Base-by-base conservation (phyloP, 495 filamentous ascomycete genomes). In the Hypoxylon fragiforme region DNA sequence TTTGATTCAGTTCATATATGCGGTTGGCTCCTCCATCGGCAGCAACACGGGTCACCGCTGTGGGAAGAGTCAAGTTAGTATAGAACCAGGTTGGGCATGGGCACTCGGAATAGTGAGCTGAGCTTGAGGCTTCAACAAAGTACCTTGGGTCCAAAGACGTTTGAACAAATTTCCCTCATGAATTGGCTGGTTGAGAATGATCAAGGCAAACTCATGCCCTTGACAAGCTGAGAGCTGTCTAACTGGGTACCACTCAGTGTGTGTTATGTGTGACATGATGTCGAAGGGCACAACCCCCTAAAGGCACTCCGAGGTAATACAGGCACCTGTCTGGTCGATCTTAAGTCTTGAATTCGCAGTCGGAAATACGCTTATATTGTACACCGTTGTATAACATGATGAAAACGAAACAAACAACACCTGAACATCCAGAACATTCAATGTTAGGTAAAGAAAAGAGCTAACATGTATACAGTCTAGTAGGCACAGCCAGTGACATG, bases 11-110 rank as follows among this genome's bases (percentile, higher is more conserved):
- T 40, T 91, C 83, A 54, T 86, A 83, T 24, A 96, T 77, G 9
- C 79, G 77, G 70, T 98, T 97, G 36, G 91, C 91, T 18, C 90
- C 94, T 28, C 94, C 94, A 75, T 98, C 94, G 19, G 90, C 94
- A 57, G 88, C 94, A 41, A 96, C 70, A 5, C 75, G 80, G 30
- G 78, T 73, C 14, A 67, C 68, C 39, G 85, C 84, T 88, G 40
- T 16, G 4, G 24, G 24, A 38, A 19, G 16, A 26, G 0, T n/a
- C n/a, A 7, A 40, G 54, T 70, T 12, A 68, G 57, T 21, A 40
- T 30, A 4, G 3, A 9, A 39, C 21, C 13, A 12, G 11, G 15
- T 21, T 48, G 18, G 14, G n/a, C n/a, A n/a, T n/a, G n/a, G n/a
- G n/a, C n/a, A n/a, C n/a, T n/a, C n/a, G n/a, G n/a, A n/a, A n/a